Conservation (phyloP, 805 yeast species). For the Barnettozyma californica region DNA sequence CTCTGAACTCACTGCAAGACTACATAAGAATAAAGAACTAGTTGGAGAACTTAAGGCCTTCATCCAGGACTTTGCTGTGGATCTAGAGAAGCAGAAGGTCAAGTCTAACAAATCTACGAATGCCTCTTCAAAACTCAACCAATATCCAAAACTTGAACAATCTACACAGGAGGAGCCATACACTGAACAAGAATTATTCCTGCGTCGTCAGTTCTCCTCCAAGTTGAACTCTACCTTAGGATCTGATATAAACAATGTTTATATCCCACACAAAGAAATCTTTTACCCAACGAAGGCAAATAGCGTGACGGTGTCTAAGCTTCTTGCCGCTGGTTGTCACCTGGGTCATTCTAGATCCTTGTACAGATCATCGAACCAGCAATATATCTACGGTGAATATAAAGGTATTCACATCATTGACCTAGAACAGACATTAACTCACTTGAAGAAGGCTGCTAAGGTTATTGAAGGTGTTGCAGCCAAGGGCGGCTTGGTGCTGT, state of each 20-base stretch:
- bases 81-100: slow-evolving; percentile 15
- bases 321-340: slow-evolving; percentile 91
- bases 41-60: slow-evolving; percentile 18
- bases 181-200: slow-evolving; percentile 68
- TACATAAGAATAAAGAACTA: slow-evolving; percentile 17
- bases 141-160: slow-evolving; percentile 60
- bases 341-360: slow-evolving; percentile 83
- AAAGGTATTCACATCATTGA: slow-evolving; percentile 91
- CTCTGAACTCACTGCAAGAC: slow-evolving; percentile 10
- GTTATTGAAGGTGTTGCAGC: slow-evolving; percentile 80
- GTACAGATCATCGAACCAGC: slow-evolving; percentile 79
- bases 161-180: slow-evolving; percentile 61
- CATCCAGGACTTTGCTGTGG: slow-evolving; percentile 18
- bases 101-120: slow-evolving; percentile 1
- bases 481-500: slow-evolving; percentile 80
- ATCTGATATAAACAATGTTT: slow-evolving; percentile 53
- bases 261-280: slow-evolving; percentile 64
- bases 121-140: slow-evolving; percentile 11
- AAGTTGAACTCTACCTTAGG: slow-evolving; percentile 55
- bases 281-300: slow-evolving; percentile 50
- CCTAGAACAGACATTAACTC: slow-evolving; percentile 72
- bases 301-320: slow-evolving; percentile 59
- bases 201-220: slow-evolving; percentile 66
- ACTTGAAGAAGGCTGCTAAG: slow-evolving; percentile 74
- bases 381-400: slow-evolving; percentile 81